Conservation (phyloP, 768 basidiomycete genomes). For the Mycena belliarum region DNA sequence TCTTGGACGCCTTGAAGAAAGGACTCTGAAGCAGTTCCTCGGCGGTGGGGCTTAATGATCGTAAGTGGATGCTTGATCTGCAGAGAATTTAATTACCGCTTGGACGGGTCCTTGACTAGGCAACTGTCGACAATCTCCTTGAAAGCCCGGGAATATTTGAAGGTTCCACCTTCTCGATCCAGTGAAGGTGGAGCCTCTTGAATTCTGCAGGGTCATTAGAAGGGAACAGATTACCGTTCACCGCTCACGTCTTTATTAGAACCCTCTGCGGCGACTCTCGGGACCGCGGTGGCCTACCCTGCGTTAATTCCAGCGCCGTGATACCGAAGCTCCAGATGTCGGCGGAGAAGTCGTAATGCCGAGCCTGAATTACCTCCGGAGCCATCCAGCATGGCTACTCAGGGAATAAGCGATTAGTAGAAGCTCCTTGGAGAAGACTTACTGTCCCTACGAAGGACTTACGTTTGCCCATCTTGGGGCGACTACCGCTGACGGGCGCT, state of each 20-base stretch:
- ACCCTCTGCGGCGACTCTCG: constrained; percentile 73
- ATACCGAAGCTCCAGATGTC: constrained; percentile 98
- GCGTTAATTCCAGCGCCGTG: constrained; percentile 87
- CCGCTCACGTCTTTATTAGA: constrained; percentile 67
- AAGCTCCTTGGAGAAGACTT: constrained; percentile 24
- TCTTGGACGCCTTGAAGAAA: constrained; percentile 82
- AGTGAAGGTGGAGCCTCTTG: constrained; percentile 78
- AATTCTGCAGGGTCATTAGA: constrained; percentile 46
- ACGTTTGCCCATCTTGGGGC: constrained; percentile 68
- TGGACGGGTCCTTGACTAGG: constrained; percentile 79
- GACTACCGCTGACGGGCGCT: constrained; percentile 26
- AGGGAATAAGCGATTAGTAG: not conserved
- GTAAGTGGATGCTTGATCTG: not conserved
- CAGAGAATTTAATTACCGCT: constrained; percentile 48
- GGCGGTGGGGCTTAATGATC: constrained; percentile 64
- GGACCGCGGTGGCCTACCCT: constrained; percentile 85
- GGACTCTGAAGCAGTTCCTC: constrained; percentile 71
- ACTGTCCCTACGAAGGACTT: constrained; percentile 93
- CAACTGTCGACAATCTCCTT: constrained; percentile 84
- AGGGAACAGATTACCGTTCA: constrained; percentile 6
- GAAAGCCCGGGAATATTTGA: constrained; percentile 79
- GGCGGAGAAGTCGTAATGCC: constrained; percentile 80
- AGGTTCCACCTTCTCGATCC: constrained; percentile 66
- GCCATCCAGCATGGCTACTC: constrained; percentile 93
- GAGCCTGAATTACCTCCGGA: constrained; percentile 86